Percentiles rank a stretch among this genome's conserved stretches.
phyloP scores from a whole-genome alignment of 2,329 filamentous ascomycete genomes.

The Scolecobasidium constrictum region DNA sequence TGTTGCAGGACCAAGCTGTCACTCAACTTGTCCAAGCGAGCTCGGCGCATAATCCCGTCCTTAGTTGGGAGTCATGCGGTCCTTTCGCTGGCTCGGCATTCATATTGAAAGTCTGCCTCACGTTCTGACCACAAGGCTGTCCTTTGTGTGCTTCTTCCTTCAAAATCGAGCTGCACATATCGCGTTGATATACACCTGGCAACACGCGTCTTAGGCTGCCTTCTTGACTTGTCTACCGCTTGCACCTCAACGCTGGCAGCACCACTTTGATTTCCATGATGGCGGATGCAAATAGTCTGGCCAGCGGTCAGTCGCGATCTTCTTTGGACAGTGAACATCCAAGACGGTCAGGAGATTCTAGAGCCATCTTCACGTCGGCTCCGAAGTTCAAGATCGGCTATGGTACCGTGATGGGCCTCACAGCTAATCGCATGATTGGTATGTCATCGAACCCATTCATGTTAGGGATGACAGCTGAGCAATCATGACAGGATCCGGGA shows the following conservation, averaged over 20 bases:
- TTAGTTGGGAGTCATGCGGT: too few relatives aligned
- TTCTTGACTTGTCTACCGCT: background rate
- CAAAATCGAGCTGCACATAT: too few relatives aligned
- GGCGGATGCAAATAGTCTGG: background rate
- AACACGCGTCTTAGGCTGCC: too few relatives aligned
- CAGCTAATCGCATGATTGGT: slow-evolving; percentile 19
- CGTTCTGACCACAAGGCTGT: too few relatives aligned
- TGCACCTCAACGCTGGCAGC: background rate
- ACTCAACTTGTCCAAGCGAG: too few relatives aligned
- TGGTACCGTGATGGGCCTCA: slow-evolving; percentile 11
- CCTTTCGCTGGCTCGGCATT: too few relatives aligned
- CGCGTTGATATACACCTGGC: too few relatives aligned
- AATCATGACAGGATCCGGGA: slow-evolving; percentile 12
- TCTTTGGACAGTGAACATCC: background rate
- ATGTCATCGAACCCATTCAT: too few relatives aligned
- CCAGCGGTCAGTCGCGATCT: background rate
- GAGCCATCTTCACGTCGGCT: background rate
- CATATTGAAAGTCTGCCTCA: too few relatives aligned
- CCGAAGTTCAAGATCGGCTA: slow-evolving; percentile 6
- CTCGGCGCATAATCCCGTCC: too few relatives aligned
- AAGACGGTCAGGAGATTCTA: background rate
- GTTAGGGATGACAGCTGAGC: background rate
- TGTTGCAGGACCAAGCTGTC: too few relatives aligned
- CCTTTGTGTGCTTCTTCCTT: too few relatives aligned
- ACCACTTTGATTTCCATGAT: background rate